These are phyloP conservation scores for Terfezia claveryi DNA, from an alignment of 495 filamentous ascomycete species.

Conservation along the genomic window DNA sequence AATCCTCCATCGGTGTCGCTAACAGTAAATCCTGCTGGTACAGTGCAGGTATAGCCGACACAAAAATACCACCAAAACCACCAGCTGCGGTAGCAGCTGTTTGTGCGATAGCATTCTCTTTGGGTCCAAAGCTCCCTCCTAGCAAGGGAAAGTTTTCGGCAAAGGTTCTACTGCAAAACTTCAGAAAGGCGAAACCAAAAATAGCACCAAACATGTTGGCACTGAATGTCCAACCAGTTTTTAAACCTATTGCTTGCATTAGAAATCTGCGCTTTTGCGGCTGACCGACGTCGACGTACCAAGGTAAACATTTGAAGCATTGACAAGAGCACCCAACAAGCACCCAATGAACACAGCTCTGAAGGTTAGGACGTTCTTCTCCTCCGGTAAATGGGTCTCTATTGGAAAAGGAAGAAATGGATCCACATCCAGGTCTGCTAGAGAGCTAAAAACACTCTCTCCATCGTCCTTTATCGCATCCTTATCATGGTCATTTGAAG, in stretches of 20 bases:
- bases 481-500: constrained; percentile 5
- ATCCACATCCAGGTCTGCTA: constrained; percentile 10
- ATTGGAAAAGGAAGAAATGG: constrained; percentile 28
- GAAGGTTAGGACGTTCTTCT: constrained; percentile 32
- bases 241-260: constrained; percentile 25
- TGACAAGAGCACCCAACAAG: constrained; percentile 36
- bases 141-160: constrained; percentile 31
- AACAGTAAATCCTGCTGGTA: constrained; percentile 34
- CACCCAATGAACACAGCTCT: constrained; percentile 35
- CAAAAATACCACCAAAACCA: constrained; percentile 39
- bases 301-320: constrained; percentile 44
- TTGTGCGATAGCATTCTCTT: constrained; percentile 46
- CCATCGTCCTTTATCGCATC: constrained; percentile 6
- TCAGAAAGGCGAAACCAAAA: constrained; percentile 44
- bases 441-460: constrained; percentile 1
- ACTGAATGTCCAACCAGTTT: constrained; percentile 42
- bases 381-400: constrained; percentile 23
- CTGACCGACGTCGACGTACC: constrained; percentile 20
- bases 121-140: constrained; percentile 38
- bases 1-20: constrained; percentile 31
- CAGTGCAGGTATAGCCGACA: constrained; percentile 41
- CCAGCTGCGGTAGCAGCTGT: constrained; percentile 41
- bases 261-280: background rate
- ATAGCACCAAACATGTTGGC: constrained; percentile 40
- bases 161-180: constrained; percentile 28